Base-by-base conservation (phyloP, 768 basidiomycete species). In the Tremella yokohamensis region DNA sequence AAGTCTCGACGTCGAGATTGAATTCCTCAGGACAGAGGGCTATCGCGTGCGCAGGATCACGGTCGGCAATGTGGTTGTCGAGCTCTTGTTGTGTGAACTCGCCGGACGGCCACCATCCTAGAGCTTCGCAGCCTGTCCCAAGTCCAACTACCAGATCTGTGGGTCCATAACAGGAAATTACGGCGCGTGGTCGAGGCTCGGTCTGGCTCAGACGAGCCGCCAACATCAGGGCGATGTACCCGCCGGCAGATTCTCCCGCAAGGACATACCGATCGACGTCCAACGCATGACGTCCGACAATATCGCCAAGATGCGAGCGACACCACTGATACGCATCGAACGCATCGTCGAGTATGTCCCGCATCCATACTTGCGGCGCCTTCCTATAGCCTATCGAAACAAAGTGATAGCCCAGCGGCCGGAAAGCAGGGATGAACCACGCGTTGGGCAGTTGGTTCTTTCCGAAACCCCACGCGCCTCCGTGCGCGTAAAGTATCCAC, bases 401-500 rank as follows among this genome's bases (percentile, higher is more conserved):
- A 42, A 63, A 52, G 37, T 59, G 57, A n/a, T 51, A 50, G 1
- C 62, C 62, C 16, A 40, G 12, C 20, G 50, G 40, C 9, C 52
- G 38, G 47, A 62, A 50, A 26, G 39, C 53, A 1, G 51, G 56
- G 20, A 62, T 39, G 22, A 62, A 51, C 56, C 57, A 62, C 4
- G 55, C 55, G 44, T 56, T 57, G n/a, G 45, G 38, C 15, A 52
- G 29, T 22, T 57, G 49, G 53, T 58, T 51, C 39, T 50, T 57
- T 20, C 56, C 61, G 7, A 50, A 49, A 13, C 44, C 45, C 15
- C 47, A 62, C 3, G 52, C 56, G 8, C 61, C 61, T 7, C 61
- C 61, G 42, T 62, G 61, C 15, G 24, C 51, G 37, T 54, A 62
- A 2, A 62, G 57, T 3, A 62, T 26, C 56, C 56, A 62, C 24